Evolutionary conservation across 75 land plant genomes (phyloP), one percentile per base, ranked within the genome.

Genomic region (Chamaecyparis obtusa): DNA sequence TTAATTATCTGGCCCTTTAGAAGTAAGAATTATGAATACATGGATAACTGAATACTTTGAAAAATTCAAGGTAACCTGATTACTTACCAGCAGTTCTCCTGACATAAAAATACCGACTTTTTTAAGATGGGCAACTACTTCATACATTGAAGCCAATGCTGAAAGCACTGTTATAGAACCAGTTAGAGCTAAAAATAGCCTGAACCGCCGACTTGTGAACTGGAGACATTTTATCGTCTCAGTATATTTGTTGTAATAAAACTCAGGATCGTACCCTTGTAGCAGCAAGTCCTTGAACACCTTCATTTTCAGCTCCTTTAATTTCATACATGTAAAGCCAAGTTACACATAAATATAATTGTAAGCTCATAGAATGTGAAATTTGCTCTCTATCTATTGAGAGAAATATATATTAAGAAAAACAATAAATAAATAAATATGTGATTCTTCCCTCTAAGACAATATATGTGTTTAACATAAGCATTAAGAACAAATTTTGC

Each of bases 61-160:
- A 74, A 44, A 74, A 10, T 74, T 3, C 4, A 27, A 55, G 36
- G 10, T 41, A 85, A 17, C 30, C 49, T 27, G n/a, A 37, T 10
- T 33, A 86, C 89, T 88, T 46, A 89, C 90, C 43, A 89, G 21
- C 69, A 89, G 30, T 41, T 89, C 90, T 5, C 71, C 89, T 46
- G 85, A 21, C 74, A 89, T 32, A 7, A 69, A 82, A 24, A 56
- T 69, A 35, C 51, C 35, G 44, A 39, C 36, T 27, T 51, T 46
- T 48, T 60, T 56, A 46, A 48, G 49, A 72, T 79, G 79, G 37
- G 56, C 87, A 43, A 89, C 90, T 72, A 87, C 55, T 84, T 89
- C 89, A 69, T 87, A 89, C 88, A 89, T 87, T 33, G 90, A 89
- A 84, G 88, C 88, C 48, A 89, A 43, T 14, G 82, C 77, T 10